Base-by-base conservation (phyloP, 2,329 filamentous ascomycete genomes). In the Clathrospora elynae region DNA sequence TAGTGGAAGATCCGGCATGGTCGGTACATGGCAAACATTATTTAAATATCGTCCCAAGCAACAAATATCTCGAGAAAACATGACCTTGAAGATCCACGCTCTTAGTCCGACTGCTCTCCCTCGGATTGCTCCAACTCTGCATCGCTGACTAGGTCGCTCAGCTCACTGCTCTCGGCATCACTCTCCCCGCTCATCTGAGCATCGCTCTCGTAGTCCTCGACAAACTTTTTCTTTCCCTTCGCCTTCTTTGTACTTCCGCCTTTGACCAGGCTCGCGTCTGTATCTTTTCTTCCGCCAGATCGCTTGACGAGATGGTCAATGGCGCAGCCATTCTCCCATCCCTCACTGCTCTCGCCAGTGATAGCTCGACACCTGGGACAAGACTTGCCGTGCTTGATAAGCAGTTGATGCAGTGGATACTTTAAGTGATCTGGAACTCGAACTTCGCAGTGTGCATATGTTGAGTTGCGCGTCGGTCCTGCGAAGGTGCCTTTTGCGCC, bases 311-410 rank as follows among this genome's bases (percentile, higher is more conserved):
- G 64, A 60, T 85, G 79, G 36, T 86, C 83, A 60, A 86, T 84
- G 6, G 79, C 76, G 69, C 83, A 87, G 0, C 79, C 79, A 11
- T 82, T 72, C 3, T 82, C 75, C 84, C 86, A 89, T 0, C 78
- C 79, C 17, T 77, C 76, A 35, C 79, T 85, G 1, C 77, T 78
- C 51, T 80, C 73, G 0, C 79, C 78, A 0, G 85, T 88, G 1
- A 76, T 76, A 1, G 82, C 83, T 30, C 79, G 71, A 60, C 83
- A 86, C 29, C 82, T 68, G 0, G 78, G 77, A 68, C 83, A 86
- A 7, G 67, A 72, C 61, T 83, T 85, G 2, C 83, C 83, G 64
- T 86, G 83, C 32, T 73, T 75, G 51, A 85, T 83, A 32, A 85
- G 71, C 11, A 85, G 68, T 48, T 83, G 75, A 64, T 85, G 83